Conservation (phyloP, 2,329 filamentous ascomycete species). For the Nemania sp. region DNA sequence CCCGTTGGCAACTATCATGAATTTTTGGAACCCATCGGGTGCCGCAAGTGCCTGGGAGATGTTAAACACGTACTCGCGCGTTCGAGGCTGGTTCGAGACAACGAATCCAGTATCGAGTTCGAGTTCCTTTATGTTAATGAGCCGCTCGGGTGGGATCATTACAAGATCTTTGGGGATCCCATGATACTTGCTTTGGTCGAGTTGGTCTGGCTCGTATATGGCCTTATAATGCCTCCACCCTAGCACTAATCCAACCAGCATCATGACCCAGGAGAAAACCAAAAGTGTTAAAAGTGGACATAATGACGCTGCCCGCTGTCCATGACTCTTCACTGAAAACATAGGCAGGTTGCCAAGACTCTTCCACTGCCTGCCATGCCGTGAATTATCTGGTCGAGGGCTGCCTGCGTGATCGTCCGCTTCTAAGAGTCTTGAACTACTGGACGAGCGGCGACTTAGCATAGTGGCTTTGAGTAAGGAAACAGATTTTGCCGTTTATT, state of each 20-base stretch:
- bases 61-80: conserved; percentile 52
- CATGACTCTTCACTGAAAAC: conserved; percentile 22
- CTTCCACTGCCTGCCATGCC: conserved; percentile 38
- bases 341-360: conserved; percentile 28
- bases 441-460: conserved; percentile 43
- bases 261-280: conserved; percentile 40
- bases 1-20: conserved; percentile 56
- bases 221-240: conserved; percentile 34
- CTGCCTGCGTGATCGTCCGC: conserved; percentile 38
- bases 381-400: conserved; percentile 23
- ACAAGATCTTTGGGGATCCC: conserved; percentile 43
- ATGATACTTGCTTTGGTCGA: conserved; percentile 41
- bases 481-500: background rate
- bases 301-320: conserved; percentile 39
- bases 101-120: conserved; percentile 48
- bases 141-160: conserved; percentile 41
- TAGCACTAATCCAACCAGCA: conserved; percentile 45
- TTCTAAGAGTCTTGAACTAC: conserved; percentile 42
- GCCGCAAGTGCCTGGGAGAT: conserved; percentile 50
- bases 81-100: conserved; percentile 20
- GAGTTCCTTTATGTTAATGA: conserved; percentile 49
- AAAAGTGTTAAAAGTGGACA: conserved; percentile 41
- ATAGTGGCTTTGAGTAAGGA: conserved; percentile 30
- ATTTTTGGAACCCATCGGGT: conserved; percentile 54
- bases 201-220: conserved; percentile 7